Evolutionary conservation across 352 stramenopile genomes (phyloP).

Genomic region (Saprolegnia parasitica): DNA sequence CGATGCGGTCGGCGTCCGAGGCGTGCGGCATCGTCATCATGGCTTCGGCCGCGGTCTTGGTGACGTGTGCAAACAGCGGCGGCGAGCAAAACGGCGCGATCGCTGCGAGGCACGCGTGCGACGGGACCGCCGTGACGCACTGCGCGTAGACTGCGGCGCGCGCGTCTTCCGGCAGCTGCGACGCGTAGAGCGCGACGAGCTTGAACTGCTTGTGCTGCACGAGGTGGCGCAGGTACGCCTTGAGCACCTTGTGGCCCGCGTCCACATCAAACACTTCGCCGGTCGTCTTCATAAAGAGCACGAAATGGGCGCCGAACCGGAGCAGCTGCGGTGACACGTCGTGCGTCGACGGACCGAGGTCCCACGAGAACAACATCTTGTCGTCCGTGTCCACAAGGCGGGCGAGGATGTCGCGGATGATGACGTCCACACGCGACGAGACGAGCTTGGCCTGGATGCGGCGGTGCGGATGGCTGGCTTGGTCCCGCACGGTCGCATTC

Average conservation of each 20-base stretch:
- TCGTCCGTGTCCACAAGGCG: conserved; percentile 45
- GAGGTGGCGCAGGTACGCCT: conserved; percentile 77
- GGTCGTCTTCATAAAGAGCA: conserved; percentile 66
- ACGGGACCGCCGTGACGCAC: conserved; percentile 53
- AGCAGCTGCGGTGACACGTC: conserved; percentile 51
- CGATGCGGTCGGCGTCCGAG: conserved; percentile 40
- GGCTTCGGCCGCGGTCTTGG: conserved; percentile 51
- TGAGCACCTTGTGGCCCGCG: conserved; percentile 72
- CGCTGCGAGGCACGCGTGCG: conserved; percentile 62
- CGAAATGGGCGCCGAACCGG: conserved; percentile 76
- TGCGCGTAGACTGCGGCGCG: conserved; percentile 72
- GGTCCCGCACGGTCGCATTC: conserved; percentile 54
- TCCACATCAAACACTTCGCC: conserved; percentile 58
- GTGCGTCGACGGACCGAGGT: conserved; percentile 38
- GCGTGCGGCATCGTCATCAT: conserved; percentile 33
- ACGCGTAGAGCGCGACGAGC: conserved; percentile 69
- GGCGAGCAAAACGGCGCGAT: conserved; percentile 63
- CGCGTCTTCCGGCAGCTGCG: conserved; percentile 51
- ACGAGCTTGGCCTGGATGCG: conserved; percentile 80
- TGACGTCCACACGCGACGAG: conserved; percentile 66
- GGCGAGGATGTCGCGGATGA: conserved; percentile 60
- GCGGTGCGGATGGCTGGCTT: conserved; percentile 64
- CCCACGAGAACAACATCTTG: conserved; percentile 55
- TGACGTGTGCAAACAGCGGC: conserved; percentile 56
- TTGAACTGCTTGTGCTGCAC: conserved; percentile 73